Evolutionary conservation across 2,329 filamentous ascomycete genomes (phyloP).

Genomic region (Alternaria sp.): DNA sequence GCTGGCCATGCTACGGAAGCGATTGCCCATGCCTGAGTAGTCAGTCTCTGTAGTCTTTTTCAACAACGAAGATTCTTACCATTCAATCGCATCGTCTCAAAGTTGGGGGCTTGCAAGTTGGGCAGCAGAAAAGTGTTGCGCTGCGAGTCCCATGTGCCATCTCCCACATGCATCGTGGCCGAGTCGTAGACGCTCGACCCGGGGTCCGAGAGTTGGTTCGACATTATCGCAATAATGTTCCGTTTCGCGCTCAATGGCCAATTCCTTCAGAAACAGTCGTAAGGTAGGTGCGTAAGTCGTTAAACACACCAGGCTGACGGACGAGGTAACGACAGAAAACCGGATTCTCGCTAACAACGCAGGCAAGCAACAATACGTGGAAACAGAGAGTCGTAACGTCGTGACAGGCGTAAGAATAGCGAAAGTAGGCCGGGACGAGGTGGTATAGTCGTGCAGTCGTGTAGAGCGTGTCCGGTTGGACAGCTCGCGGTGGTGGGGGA

Average conservation of each 20-base stretch:
- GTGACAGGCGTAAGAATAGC: conserved; percentile 33
- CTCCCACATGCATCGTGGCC: conserved; percentile 76
- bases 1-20: conserved; percentile 71
- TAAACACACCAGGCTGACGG: conserved; percentile 4
- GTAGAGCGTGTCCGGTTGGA: conserved; percentile 44
- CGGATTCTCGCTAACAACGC: conserved; percentile 14
- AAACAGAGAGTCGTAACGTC: conserved; percentile 38
- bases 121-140: conserved; percentile 81
- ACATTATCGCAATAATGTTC: conserved; percentile 29
- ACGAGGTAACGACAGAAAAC: conserved; percentile 13
- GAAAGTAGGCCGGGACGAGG: conserved; percentile 25
- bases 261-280: conserved; percentile 2
- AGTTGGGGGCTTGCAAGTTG: conserved; percentile 77
- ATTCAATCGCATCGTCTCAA: conserved; percentile 85
- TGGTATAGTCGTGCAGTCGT: conserved; percentile 3
- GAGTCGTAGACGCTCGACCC: conserved; percentile 77
- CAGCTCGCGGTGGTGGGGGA: conserved; percentile 32
- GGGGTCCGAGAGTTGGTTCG: conserved; percentile 65
- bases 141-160: conserved; percentile 82
- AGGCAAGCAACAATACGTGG: conserved; percentile 14
- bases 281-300: conserved; percentile 13
- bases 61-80: conserved; percentile 55
- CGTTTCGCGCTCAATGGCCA: not conserved
- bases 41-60: conserved; percentile 15
- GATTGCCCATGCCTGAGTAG: conserved; percentile 77